Evolutionary conservation across 2,329 filamentous ascomycete species (phyloP).

Genomic region (Botrytis paeoniae): DNA sequence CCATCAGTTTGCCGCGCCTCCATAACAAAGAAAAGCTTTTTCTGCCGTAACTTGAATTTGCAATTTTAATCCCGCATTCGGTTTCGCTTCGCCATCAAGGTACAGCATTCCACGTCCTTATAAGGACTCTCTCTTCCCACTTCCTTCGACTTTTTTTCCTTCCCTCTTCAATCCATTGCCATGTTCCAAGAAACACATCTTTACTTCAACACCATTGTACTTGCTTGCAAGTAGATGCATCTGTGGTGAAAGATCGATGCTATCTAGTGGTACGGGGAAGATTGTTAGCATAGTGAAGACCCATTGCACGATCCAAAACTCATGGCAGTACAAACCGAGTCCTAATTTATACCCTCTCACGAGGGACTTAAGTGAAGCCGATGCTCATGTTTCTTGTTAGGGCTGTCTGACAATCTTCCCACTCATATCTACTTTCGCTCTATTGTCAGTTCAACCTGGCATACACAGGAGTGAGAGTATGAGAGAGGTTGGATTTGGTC

Average conservation of each 20-base stretch:
- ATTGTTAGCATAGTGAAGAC: background rate
- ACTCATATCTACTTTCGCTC: background rate
- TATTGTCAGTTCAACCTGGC: background rate
- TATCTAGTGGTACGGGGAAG: background rate
- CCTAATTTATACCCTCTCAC: background rate
- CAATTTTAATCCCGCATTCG: background rate
- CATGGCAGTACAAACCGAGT: background rate
- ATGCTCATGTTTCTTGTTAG: background rate
- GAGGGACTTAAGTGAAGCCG: background rate
- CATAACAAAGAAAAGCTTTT: background rate
- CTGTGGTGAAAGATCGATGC: background rate
- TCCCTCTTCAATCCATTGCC: background rate
- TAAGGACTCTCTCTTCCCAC: background rate
- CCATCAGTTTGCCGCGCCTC: background rate
- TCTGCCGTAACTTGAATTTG: background rate
- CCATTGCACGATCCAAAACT: background rate
- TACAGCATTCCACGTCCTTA: background rate
- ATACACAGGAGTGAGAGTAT: background rate
- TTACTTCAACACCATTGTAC: background rate
- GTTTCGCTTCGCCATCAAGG: background rate
- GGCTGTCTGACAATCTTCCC: background rate
- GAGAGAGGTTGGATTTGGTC: background rate
- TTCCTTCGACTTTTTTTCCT: background rate
- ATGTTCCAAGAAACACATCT: background rate
- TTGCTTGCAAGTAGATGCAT: background rate